phyloP scores from a whole-genome alignment of 306 rosid genomes.

The Abrus precatorius region DNA sequence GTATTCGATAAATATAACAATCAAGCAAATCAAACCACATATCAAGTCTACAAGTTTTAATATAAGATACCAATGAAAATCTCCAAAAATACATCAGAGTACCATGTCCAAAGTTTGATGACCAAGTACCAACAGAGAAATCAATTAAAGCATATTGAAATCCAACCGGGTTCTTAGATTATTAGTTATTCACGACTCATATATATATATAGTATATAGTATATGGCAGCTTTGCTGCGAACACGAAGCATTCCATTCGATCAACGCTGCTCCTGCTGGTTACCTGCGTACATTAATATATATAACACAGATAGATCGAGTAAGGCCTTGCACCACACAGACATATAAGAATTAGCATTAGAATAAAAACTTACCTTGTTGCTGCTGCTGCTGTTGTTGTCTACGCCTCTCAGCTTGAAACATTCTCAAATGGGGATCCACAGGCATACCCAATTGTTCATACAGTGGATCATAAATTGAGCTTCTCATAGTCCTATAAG shows the following conservation, averaged over 20 bases:
- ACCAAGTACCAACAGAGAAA: neutral
- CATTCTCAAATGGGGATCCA: slow-evolving; percentile 69
- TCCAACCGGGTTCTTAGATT: neutral
- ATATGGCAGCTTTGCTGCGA: neutral
- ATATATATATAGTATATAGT: neutral
- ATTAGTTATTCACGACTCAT: neutral
- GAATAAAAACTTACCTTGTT: slow-evolving; percentile 37
- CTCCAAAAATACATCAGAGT: neutral
- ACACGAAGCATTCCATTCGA: neutral
- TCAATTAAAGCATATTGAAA: neutral
- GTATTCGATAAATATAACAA: slow-evolving; percentile 4
- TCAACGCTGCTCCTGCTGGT: neutral
- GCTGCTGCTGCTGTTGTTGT: too few species aligned
- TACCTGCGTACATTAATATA: neutral
- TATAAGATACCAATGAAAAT: neutral
- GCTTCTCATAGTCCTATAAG: slow-evolving; percentile 32
- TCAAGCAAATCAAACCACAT: neutral
- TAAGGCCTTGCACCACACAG: neutral
- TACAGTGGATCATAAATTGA: slow-evolving; percentile 58
- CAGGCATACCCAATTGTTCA: slow-evolving; percentile 60
- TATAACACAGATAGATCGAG: neutral
- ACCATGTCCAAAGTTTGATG: neutral
- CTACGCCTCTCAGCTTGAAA: slow-evolving; percentile 41
- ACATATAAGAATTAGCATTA: neutral
- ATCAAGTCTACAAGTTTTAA: neutral